phyloP scores from a whole-genome alignment of 2,329 filamentous ascomycete genomes.

The Nothopassalora personata region DNA sequence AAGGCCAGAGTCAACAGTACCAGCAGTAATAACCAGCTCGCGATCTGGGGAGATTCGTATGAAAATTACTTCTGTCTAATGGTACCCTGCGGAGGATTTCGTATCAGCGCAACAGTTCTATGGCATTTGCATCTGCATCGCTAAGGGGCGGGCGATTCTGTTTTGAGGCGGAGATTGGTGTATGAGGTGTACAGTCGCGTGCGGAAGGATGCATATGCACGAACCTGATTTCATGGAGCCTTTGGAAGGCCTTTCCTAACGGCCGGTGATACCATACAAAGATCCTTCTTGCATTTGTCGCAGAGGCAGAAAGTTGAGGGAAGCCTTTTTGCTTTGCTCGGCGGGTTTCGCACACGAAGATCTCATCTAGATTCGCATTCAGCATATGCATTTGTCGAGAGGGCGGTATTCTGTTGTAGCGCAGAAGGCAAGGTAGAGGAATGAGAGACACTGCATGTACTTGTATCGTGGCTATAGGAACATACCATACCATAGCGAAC shows the following conservation, averaged over 20 bases:
- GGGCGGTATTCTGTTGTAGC: not conserved
- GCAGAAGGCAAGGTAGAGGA: not conserved
- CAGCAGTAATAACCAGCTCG: slow-evolving; percentile 16
- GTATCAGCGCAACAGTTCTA: slow-evolving; percentile 9
- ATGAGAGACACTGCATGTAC: not conserved
- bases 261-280: slow-evolving; percentile 22
- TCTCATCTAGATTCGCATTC: slow-evolving; percentile 4
- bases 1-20: slow-evolving; percentile 14
- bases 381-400: slow-evolving; percentile 15
- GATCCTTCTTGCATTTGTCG: slow-evolving; percentile 6
- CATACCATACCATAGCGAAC: not conserved
- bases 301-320: slow-evolving; percentile 16
- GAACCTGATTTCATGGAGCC: slow-evolving; percentile 15
- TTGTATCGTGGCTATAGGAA: not conserved
- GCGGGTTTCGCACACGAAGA: not conserved
- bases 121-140: slow-evolving; percentile 13
- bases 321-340: not conserved
- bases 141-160: not conserved
- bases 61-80: not conserved
- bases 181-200: slow-evolving; percentile 18
- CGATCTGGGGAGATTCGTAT: not conserved
- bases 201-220: slow-evolving; percentile 12
- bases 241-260: slow-evolving; percentile 13
- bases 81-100: slow-evolving; percentile 10
- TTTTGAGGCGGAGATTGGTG: slow-evolving; percentile 5